phyloP scores from a whole-genome alignment of 1,284 basidiomycete species.

The Trichosporon sp. region DNA sequence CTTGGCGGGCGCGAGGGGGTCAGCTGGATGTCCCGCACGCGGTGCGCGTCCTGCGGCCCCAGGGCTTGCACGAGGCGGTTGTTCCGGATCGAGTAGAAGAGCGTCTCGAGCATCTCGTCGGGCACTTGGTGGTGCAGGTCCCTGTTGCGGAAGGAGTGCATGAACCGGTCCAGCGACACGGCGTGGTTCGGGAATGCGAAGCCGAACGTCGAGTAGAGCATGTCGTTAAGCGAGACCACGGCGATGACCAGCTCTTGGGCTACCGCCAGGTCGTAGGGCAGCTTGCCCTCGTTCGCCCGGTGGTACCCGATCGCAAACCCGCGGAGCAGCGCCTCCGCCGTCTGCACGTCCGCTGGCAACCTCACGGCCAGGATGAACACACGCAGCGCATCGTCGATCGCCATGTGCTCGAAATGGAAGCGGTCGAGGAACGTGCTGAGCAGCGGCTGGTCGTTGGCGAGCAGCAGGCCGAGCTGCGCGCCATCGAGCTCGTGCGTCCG shows the following conservation, averaged over 20 bases:
- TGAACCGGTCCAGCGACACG: slow-evolving; percentile 67
- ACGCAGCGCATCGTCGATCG: slow-evolving; percentile 82
- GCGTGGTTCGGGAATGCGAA: slow-evolving; percentile 58
- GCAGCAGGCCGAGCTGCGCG: slow-evolving; percentile 72
- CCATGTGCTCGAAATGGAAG: slow-evolving; percentile 74
- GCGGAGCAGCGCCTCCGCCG: slow-evolving; percentile 58
- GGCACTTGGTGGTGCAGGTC: slow-evolving; percentile 65
- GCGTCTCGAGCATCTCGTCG: slow-evolving; percentile 65
- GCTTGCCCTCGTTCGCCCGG: slow-evolving; percentile 70
- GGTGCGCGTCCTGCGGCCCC: slow-evolving; percentile 41
- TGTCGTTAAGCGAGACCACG: slow-evolving; percentile 61
- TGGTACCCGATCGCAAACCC: slow-evolving; percentile 85
- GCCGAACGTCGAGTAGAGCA: slow-evolving; percentile 48
- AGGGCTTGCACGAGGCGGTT: slow-evolving; percentile 70
- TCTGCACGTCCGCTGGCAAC: slow-evolving; percentile 54
- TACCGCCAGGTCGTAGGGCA: slow-evolving; percentile 71
- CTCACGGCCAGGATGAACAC: slow-evolving; percentile 78
- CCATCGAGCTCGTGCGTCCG: slow-evolving; percentile 78
- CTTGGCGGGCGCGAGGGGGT: slow-evolving; percentile 64
- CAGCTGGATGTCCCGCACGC: slow-evolving; percentile 53
- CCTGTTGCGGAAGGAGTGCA: slow-evolving; percentile 67
- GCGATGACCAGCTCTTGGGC: slow-evolving; percentile 73
- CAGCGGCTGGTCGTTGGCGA: slow-evolving; percentile 67
- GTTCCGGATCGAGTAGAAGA: slow-evolving; percentile 67
- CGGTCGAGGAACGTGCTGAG: slow-evolving; percentile 77